These are phyloP conservation scores for Harringtonia aguacate DNA, from an alignment of 2,329 filamentous ascomycete genomes.

Conservation along the genomic window DNA sequence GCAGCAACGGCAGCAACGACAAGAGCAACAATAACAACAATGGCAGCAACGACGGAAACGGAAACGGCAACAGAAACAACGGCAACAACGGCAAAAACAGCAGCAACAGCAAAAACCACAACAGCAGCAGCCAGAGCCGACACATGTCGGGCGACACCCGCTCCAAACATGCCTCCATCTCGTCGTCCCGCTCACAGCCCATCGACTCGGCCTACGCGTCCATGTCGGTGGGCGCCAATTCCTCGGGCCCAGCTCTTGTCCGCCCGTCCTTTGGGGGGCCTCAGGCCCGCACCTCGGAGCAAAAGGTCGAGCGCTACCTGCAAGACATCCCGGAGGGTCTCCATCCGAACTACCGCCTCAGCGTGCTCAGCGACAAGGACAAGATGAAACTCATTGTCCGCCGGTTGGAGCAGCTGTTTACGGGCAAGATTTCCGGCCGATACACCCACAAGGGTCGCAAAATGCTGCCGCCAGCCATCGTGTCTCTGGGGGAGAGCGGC, in stretches of 20 bases:
- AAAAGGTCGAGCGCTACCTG: constrained; percentile 59
- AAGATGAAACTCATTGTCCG: constrained; percentile 70
- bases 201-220: constrained; percentile 59
- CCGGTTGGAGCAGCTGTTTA: constrained; percentile 71
- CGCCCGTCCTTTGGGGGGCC: constrained; percentile 23
- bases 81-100: too few species aligned
- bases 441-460: constrained; percentile 19
- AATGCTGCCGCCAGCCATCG: constrained; percentile 2
- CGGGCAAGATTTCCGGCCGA: constrained; percentile 49
- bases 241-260: constrained; percentile 27
- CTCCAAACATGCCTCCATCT: constrained; percentile 41
- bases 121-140: constrained; percentile 16
- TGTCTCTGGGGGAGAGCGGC: too few species aligned
- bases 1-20: too few species aligned
- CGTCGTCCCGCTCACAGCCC: constrained; percentile 42
- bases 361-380: constrained; percentile 56
- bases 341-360: constrained; percentile 42
- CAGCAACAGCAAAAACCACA: not conserved
- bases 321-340: constrained; percentile 62
- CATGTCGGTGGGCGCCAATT: constrained; percentile 43
- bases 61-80: constrained; percentile 17
- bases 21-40: constrained; percentile 17
- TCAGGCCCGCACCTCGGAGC: constrained; percentile 33
- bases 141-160: constrained; percentile 25
- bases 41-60: not conserved